Evolutionary conservation across 139 green algal genomes (phyloP), one percentile per base, ranked within the genome.

Genomic region (Axilococcus clingmanii): DNA sequence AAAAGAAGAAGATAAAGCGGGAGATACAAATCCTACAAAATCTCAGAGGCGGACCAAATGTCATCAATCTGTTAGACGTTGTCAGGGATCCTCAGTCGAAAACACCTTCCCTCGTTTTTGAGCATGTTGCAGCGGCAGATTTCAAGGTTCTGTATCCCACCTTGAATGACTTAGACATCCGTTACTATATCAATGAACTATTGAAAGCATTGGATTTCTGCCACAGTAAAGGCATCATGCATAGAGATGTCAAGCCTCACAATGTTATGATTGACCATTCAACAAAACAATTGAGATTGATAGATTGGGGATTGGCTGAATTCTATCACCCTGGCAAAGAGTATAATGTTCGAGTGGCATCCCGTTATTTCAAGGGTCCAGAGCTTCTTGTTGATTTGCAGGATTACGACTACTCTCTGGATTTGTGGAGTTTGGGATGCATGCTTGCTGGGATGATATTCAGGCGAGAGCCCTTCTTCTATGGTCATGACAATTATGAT

Each of bases 21-120:
- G 93, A 99, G 65, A 95, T 99, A 57, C 94, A 96, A 54, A 97
- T 99, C 49, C 63, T 99, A 52, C 81, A 96, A 60, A 95, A 95
- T 70, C 74, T 99, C 25, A 72, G 59, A n/a, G 87, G 86, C 7
- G 93, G 93, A 4, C 77, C 91, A 24, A 99, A 99, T 70, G 81
- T 98, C 52, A 98, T 99, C 72, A 77, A 86, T 59, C 74, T 99
- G 42, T 68, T 97, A 31, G 93, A 99, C 61, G 75, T 94, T 9
- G 93, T 99, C 37, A 74, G 87, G 1, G 92, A 98, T 57, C 83
- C 84, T 12, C 68, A 88, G 42, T 86, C 71, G 27, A 94, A 94
- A 48, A 99, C 93, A 2, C 93, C 93, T 20, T 84, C 58, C 48
- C 80, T 99, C 11, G 72, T 99, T 7, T 98, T 99, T 58, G 93